A percentile compares a stretch with the other conserved stretches of the same genome.
Conservation (phyloP, 805 yeast genomes). For the Candida dajiaensis region DNA sequence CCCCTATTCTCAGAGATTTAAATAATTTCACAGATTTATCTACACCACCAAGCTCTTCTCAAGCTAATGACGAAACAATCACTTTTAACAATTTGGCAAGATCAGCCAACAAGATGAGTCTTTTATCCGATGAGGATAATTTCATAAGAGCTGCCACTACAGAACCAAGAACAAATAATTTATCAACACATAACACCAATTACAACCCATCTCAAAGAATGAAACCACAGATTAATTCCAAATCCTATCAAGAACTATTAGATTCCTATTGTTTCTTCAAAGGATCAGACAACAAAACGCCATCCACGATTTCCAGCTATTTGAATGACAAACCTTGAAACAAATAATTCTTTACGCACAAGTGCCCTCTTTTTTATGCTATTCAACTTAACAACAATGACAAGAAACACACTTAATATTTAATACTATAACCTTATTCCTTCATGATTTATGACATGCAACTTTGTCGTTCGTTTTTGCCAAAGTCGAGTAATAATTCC, state of each 20-base stretch:
- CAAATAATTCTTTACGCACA: no score
- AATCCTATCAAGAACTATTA: conserved; percentile 49
- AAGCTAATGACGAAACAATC: not conserved
- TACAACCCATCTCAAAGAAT: conserved; percentile 2
- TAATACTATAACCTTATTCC: no score
- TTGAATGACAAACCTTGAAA: not conserved
- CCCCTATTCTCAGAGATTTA: conserved; percentile 11
- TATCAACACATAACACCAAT: not conserved
- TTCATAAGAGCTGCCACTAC: not conserved
- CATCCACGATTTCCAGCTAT: conserved; percentile 4
- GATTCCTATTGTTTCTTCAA: conserved; percentile 58
- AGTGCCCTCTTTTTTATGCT: no score
- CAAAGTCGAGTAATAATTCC: no score
- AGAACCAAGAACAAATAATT: not conserved
- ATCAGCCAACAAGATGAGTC: not conserved
- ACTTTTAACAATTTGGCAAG: not conserved
- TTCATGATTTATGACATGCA: no score
- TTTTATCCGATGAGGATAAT: not conserved
- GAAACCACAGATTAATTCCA: conserved; percentile 39
- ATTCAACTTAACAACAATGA: no score
- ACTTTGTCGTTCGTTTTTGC: no score
- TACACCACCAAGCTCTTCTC: not conserved
- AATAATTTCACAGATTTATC: conserved; percentile 2
- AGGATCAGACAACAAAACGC: conserved; percentile 14
- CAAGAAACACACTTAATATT: no score